These are phyloP conservation scores for Balakata baccata DNA, from an alignment of 345 rosid genomes.

Conservation along the genomic window DNA sequence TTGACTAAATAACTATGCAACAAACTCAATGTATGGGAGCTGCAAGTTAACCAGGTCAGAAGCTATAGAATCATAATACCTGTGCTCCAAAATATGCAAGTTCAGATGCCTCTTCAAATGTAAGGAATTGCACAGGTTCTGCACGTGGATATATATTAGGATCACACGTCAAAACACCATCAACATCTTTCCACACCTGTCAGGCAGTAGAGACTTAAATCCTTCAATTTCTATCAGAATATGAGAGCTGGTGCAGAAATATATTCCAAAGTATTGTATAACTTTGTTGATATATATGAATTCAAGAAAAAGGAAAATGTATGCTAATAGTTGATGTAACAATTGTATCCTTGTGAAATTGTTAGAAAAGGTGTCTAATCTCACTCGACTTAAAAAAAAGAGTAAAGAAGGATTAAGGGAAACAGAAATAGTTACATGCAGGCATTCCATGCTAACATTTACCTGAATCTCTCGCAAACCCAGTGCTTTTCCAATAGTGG, in stretches of 20 bases:
- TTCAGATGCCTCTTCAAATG: constrained; percentile 99
- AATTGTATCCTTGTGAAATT: background rate
- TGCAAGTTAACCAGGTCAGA: background rate
- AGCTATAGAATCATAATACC: constrained; percentile 38
- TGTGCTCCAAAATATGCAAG: constrained; percentile 99
- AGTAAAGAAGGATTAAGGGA: background rate
- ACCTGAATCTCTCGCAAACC: constrained; percentile 98
- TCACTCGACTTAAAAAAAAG: background rate
- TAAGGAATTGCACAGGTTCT: constrained; percentile 76
- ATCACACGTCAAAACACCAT: constrained; percentile 97
- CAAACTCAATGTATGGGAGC: background rate
- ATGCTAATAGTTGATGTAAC: background rate
- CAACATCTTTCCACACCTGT: constrained; percentile 99
- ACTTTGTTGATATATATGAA: background rate
- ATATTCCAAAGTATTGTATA: background rate
- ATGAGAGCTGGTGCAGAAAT: constrained; percentile 7
- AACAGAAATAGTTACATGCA: background rate
- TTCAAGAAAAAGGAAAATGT: background rate
- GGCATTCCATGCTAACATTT: constrained; percentile 9
- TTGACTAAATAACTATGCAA: background rate
- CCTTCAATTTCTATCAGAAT: constrained; percentile 85
- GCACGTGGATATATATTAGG: constrained; percentile 77
- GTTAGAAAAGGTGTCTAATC: background rate
- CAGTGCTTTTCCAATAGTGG: constrained; percentile 93
- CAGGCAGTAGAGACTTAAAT: constrained; percentile 25